phyloP scores from a whole-genome alignment of 2,329 filamentous ascomycete species.

The Zarea fungicola region DNA sequence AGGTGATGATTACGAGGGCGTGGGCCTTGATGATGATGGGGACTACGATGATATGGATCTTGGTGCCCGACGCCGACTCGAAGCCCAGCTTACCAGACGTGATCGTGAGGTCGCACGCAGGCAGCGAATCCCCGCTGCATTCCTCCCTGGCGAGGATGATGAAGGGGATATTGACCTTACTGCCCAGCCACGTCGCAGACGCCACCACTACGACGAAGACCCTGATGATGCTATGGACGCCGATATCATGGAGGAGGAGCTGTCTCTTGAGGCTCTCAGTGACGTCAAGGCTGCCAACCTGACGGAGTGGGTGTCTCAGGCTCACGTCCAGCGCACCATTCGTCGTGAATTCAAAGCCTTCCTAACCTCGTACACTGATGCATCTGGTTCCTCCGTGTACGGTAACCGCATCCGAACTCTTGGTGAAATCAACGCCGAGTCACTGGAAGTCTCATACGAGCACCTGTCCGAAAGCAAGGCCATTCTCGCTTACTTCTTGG shows the following conservation, averaged over 20 bases:
- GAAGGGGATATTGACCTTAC: slow-evolving; percentile 81
- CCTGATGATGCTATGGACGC: slow-evolving; percentile 86
- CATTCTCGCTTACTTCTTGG: slow-evolving; percentile 90
- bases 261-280: slow-evolving; percentile 83
- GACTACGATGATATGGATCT: slow-evolving; percentile 67
- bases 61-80: slow-evolving; percentile 62
- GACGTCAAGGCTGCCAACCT: slow-evolving; percentile 92
- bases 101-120: slow-evolving; percentile 66
- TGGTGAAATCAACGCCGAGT: slow-evolving; percentile 96
- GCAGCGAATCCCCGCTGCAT: slow-evolving; percentile 65
- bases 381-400: slow-evolving; percentile 85
- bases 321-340: slow-evolving; percentile 85
- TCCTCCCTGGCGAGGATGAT: slow-evolving; percentile 76
- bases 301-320: slow-evolving; percentile 91
- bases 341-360: slow-evolving; percentile 97
- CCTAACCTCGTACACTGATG: slow-evolving; percentile 90
- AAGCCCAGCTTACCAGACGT: slow-evolving; percentile 66
- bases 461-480: slow-evolving; percentile 88
- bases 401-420: slow-evolving; percentile 89
- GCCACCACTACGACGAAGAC: slow-evolving; percentile 92
- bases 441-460: slow-evolving; percentile 91
- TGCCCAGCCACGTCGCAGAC: slow-evolving; percentile 74
- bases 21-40: slow-evolving; percentile 71
- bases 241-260: slow-evolving; percentile 92
- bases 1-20: slow-evolving; percentile 63